These are phyloP conservation scores for Plasmodium knowlesi DNA, from an alignment of 169 alveolate species.

Conservation along the genomic window DNA sequence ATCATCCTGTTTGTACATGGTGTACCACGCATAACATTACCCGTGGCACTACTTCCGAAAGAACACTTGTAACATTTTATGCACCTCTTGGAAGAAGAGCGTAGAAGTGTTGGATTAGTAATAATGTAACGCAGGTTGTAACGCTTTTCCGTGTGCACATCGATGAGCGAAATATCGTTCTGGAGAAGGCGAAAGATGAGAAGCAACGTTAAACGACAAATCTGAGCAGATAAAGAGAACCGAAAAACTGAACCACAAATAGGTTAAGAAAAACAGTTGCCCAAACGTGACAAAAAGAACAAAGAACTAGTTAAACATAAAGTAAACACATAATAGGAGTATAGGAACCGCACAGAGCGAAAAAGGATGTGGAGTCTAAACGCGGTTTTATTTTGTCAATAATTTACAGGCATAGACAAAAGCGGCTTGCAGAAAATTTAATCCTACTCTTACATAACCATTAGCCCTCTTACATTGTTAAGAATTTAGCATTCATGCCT, in stretches of 20 bases:
- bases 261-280: not conserved
- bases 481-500: not conserved
- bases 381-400: not conserved
- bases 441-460: not conserved
- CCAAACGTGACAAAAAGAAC: not conserved
- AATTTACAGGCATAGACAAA: slow-evolving; percentile 4
- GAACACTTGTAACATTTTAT: not conserved
- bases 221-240: not conserved
- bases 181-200: not conserved
- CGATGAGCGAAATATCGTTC: not conserved
- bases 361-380: slow-evolving; percentile 23
- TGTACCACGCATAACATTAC: not conserved
- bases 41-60: not conserved
- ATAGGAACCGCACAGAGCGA: not conserved
- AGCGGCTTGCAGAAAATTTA: slow-evolving; percentile 6
- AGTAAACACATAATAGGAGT: not conserved
- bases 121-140: not conserved
- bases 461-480: not conserved
- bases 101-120: not conserved
- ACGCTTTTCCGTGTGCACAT: not conserved
- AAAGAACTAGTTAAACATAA: not conserved
- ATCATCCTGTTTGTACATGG: not conserved
- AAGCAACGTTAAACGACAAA: not conserved
- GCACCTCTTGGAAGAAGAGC: not conserved
- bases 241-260: not conserved